Conservation (phyloP, 164 flowering plant genomes). For the Brasenia schreberi region DNA sequence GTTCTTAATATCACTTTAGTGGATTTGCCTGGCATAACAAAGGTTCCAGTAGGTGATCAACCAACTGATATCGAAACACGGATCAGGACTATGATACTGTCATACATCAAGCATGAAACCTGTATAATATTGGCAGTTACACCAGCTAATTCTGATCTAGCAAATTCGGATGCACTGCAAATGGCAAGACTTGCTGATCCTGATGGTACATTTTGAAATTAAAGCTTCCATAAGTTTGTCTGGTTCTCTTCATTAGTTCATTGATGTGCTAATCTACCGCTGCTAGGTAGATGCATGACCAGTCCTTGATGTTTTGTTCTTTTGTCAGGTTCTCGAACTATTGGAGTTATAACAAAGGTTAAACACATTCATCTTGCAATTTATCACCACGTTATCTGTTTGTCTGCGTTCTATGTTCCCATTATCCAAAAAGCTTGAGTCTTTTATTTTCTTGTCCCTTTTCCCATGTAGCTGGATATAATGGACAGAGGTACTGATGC, state of each 20-base stretch:
- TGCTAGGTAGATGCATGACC: background rate
- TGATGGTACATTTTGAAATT: constrained; percentile 17
- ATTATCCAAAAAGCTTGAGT: background rate
- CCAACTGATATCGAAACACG: constrained; percentile 27
- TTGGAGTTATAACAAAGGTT: constrained; percentile 31
- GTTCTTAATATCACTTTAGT: constrained; percentile 31
- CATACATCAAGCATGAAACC: constrained; percentile 26
- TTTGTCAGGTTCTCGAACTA: constrained; percentile 27
- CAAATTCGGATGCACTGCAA: constrained; percentile 34
- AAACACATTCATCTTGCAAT: background rate
- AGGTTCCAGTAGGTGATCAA: constrained; percentile 32
- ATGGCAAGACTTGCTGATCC: constrained; percentile 31
- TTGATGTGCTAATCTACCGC: background rate
- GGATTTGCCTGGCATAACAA: constrained; percentile 33
- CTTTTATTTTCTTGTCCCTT: background rate
- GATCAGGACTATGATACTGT: constrained; percentile 31
- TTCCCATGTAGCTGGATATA: constrained; percentile 17
- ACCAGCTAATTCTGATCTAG: constrained; percentile 30
- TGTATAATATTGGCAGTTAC: constrained; percentile 30
- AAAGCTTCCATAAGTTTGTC: background rate
- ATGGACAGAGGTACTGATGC: constrained; percentile 32
- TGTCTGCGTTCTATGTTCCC: background rate
- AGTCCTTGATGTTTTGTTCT: background rate
- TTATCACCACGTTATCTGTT: no score
- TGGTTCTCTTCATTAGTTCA: background rate